These are phyloP conservation scores for Alternaria novae-zelandiae DNA, from an alignment of 2,329 filamentous ascomycete species.

Conservation along the genomic window DNA sequence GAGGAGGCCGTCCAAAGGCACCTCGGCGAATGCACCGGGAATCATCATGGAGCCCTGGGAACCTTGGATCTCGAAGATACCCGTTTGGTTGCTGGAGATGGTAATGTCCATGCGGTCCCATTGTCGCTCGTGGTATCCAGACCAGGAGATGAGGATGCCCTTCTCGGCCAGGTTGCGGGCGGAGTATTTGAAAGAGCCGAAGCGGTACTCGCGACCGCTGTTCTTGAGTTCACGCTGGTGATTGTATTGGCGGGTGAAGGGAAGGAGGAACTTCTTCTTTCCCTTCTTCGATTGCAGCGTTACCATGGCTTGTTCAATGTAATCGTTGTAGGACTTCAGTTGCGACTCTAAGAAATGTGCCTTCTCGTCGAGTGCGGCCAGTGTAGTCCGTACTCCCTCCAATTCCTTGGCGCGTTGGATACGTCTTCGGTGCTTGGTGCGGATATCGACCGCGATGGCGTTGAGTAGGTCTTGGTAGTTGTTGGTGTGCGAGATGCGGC, in stretches of 20 bases:
- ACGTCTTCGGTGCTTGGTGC: slow-evolving; percentile 91
- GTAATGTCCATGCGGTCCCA: slow-evolving; percentile 95
- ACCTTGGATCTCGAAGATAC: slow-evolving; percentile 91
- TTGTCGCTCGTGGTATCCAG: slow-evolving; percentile 79
- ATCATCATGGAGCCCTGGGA: slow-evolving; percentile 93
- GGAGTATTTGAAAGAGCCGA: slow-evolving; percentile 97
- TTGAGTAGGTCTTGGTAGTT: slow-evolving; percentile 98
- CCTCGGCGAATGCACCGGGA: slow-evolving; percentile 84
- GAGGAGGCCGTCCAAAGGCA: slow-evolving; percentile 90
- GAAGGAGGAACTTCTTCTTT: slow-evolving; percentile 91
- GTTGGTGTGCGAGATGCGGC: slow-evolving; percentile 84
- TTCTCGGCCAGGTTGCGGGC: slow-evolving; percentile 88
- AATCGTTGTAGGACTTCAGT: slow-evolving; percentile 97
- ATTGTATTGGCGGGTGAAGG: slow-evolving; percentile 98
- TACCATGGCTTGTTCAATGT: slow-evolving; percentile 97
- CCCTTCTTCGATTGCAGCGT: slow-evolving; percentile 97
- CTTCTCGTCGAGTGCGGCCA: slow-evolving; percentile 80
- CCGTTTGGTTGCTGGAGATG: slow-evolving; percentile 91
- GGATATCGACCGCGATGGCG: slow-evolving; percentile 93
- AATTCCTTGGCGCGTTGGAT: slow-evolving; percentile 91
- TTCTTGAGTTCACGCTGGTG: slow-evolving; percentile 95
- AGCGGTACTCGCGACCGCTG: slow-evolving; percentile 91
- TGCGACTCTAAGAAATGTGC: slow-evolving; percentile 93
- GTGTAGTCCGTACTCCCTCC: slow-evolving; percentile 79
- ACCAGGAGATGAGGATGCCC: slow-evolving; percentile 92